Evolutionary conservation across 352 stramenopile genomes (phyloP), one percentile per base, ranked within the genome.

Genomic region (Globisporangium okanoganense): DNA sequence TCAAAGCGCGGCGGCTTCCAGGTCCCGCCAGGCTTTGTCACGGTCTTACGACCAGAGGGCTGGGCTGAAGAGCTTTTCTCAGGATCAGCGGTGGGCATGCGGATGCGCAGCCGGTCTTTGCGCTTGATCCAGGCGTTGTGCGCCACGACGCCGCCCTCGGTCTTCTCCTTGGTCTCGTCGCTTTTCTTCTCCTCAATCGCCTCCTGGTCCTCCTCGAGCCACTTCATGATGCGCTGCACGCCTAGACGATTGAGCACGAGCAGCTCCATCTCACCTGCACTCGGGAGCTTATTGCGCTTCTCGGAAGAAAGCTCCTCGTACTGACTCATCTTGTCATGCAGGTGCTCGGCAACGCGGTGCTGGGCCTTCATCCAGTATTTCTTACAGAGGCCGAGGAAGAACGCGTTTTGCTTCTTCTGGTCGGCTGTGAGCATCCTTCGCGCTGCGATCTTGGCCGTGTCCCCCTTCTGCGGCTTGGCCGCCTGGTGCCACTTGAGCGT

Each of bases 401-500:
- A 79, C 27, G 72, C 70, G 33, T 94, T 93, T 50, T 92, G 83
- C 48, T 75, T 73, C 66, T 92, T 94, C 51, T 94, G 82, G 65
- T 94, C 85, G 0, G 58, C 31, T 14, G 82, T 86, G 50, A 94
- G 76, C 48, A 56, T 54, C 33, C 83, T 72, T 1, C 85, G 75
- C 18, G 83, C 83, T 0, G 85, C 83, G 36, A 94, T 93, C 66
- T 93, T 94, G 40, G 85, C 85, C 9, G 83, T 94, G 62, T 94
- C 85, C 9, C 83, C 85, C 55, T 92, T 92, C 43, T 93, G 83
- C 9, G 78, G 78, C 65, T 94, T 94, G 49, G 77, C 83, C 7
- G 85, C 83, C 22, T 85, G 71, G 53, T 90, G 85, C 82, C 85
- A 94, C 67, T 94, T 94, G 56, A 94, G 74, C 25, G 85, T 91